phyloP scores from a whole-genome alignment of 768 basidiomycete genomes.

The Panaeolus papilionaceus region DNA sequence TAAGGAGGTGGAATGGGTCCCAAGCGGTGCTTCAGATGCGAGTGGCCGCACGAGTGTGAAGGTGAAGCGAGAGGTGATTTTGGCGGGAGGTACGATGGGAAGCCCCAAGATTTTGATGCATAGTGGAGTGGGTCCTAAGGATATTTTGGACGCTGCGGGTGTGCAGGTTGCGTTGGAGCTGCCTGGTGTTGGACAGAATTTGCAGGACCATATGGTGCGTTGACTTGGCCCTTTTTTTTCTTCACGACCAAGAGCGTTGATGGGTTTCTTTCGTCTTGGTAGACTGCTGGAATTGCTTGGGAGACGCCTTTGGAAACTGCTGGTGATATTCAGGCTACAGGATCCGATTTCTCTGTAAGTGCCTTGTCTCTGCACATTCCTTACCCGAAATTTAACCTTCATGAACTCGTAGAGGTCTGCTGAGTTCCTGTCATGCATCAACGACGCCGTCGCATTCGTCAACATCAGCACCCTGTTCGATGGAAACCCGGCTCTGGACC shows the following conservation, averaged over 20 bases:
- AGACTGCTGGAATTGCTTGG: constrained; percentile 38
- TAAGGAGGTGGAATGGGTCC: constrained; percentile 47
- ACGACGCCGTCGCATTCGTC: constrained; percentile 67
- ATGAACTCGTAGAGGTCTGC: constrained; percentile 31
- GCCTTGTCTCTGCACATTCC: neutral
- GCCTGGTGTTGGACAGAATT: constrained; percentile 59
- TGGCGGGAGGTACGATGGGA: constrained; percentile 55
- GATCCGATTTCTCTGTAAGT: constrained; percentile 37
- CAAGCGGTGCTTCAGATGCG: constrained; percentile 34
- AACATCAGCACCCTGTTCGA: constrained; percentile 56
- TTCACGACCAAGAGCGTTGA: neutral
- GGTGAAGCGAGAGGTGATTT: constrained; percentile 65
- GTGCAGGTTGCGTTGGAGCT: constrained; percentile 47
- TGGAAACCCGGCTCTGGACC: constrained; percentile 21
- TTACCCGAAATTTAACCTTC: neutral
- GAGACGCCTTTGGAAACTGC: constrained; percentile 36
- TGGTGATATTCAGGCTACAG: constrained; percentile 37
- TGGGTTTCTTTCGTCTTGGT: neutral
- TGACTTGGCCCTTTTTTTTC: neutral
- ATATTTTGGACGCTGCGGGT: constrained; percentile 49
- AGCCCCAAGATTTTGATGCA: constrained; percentile 56
- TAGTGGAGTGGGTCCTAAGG: constrained; percentile 58
- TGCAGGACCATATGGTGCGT: constrained; percentile 58
- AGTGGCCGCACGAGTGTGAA: constrained; percentile 46
- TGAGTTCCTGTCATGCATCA: constrained; percentile 61